Base-by-base conservation (phyloP, 2,329 filamentous ascomycete species). In the Pseudohalonectria lignicola region DNA sequence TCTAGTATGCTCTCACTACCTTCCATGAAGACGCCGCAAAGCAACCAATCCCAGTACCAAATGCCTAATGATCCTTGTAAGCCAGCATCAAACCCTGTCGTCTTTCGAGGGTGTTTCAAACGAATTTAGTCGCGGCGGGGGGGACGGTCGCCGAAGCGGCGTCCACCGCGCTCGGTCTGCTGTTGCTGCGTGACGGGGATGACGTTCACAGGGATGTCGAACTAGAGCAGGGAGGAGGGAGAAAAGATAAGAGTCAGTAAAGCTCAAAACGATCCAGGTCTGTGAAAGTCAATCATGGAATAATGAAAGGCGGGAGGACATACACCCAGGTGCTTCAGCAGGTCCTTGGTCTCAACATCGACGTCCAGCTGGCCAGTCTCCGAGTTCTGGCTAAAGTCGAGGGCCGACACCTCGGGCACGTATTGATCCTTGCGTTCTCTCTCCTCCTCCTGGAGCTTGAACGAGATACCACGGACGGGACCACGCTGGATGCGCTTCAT, bases 371-470 rank as follows among this genome's bases (percentile, higher is more conserved):
- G 82, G 60, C 92, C 92, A 62, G 72, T 82, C 74, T 96, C 92
- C 64, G 77, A 79, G 73, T 84, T 86, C 77, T 94, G 86, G 61
- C 82, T 80, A 75, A 95, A 94, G 78, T 98, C 92, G 64, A 98
- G 84, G 62, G 92, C 92, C 45, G 93, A 98, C 56, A 98, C 77
- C 74, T 98, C 92, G 61, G 92, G 92, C 52, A 98, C 92, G 76
- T 95, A 98, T 77, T 98, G 92, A 76, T 98, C 92, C 85, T 98
- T 98, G 67, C 92, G 84, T 76, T 98, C 92, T 79, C 92, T 86
- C 82, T 98, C 92, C 77, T 98, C 92, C 76, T 98, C 92, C 75
- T 98, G 92, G 46, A 98, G 86, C 81, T 98, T 98, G 88, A 98
- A 98, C 69, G 93, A 98, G 73, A 98, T 98, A 76, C 92, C 92